A percentile compares a stretch with the other conserved stretches of the same genome.
Conservation (phyloP, 768 basidiomycete genomes). For the Mycena kentingensis region DNA sequence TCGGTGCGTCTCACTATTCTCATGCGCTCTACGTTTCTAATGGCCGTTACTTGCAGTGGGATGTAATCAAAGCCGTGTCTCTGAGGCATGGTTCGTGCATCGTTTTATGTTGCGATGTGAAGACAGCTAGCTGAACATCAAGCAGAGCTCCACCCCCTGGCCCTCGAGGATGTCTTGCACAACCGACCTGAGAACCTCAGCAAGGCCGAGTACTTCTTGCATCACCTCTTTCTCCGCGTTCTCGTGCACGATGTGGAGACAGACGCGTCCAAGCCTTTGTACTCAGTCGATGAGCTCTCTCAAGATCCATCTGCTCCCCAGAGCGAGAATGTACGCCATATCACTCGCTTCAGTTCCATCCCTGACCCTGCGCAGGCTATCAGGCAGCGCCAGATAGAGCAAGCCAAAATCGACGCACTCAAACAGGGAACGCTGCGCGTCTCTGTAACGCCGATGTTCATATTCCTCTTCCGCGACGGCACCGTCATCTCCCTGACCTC, state of each 20-base stretch:
- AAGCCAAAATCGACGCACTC: slow-evolving; percentile 19
- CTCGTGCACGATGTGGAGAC: slow-evolving; percentile 30
- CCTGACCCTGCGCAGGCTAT: slow-evolving; percentile 1
- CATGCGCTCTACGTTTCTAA: neutral
- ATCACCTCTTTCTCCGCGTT: slow-evolving; percentile 66
- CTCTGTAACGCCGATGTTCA: slow-evolving; percentile 58
- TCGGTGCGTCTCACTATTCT: neutral
- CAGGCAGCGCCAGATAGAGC: slow-evolving; percentile 15
- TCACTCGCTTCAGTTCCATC: neutral
- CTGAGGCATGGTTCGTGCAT: slow-evolving; percentile 55
- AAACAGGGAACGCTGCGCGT: slow-evolving; percentile 44
- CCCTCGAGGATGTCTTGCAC: slow-evolving; percentile 65
- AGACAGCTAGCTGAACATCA: slow-evolving; percentile 1
- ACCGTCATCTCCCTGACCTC: slow-evolving; percentile 5
- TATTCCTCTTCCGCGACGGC: slow-evolving; percentile 66
- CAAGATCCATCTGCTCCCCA: neutral
- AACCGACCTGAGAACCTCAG: slow-evolving; percentile 51
- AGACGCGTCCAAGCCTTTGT: neutral
- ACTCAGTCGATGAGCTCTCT: slow-evolving; percentile 2
- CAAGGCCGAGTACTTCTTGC: slow-evolving; percentile 49
- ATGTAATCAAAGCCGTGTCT: slow-evolving; percentile 61
- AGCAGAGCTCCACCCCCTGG: slow-evolving; percentile 63
- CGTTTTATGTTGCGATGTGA: slow-evolving; percentile 14
- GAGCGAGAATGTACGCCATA: neutral
- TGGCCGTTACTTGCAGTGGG: slow-evolving; percentile 46